Percentiles rank a stretch among this genome's conserved stretches.
These are phyloP conservation scores for Picochlorum sp. DNA, from an alignment of 139 green algal genomes.

Conservation along the genomic window DNA sequence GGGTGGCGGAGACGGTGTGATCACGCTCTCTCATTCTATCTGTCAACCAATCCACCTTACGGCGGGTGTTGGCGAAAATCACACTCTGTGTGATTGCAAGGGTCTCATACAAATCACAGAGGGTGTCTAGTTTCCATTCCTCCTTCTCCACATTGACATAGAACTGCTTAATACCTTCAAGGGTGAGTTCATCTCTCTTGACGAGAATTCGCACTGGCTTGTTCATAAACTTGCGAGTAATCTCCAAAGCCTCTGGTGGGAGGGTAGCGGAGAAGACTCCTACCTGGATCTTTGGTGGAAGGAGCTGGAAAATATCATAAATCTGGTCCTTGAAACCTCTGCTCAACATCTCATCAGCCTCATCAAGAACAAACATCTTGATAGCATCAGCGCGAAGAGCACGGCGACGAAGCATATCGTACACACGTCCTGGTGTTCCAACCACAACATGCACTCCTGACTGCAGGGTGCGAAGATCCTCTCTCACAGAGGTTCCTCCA, in stretches of 20 bases:
- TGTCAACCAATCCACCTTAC: conserved; percentile 99
- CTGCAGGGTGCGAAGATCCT: conserved; percentile 93
- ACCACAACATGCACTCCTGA: conserved; percentile 88
- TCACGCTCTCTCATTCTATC: conserved; percentile 98
- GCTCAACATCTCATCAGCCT: conserved; percentile 99
- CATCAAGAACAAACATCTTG: conserved; percentile 96
- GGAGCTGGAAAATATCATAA: conserved; percentile 99
- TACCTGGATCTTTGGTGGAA: conserved; percentile 98
- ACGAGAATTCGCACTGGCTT: conserved; percentile 99
- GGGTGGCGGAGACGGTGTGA: conserved; percentile 97
- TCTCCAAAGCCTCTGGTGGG: conserved; percentile 96
- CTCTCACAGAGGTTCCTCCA: conserved; percentile 91
- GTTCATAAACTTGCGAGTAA: conserved; percentile 99
- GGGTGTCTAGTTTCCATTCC: conserved; percentile 99
- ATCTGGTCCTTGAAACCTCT: conserved; percentile 99
- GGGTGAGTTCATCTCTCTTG: conserved; percentile 98
- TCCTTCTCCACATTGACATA: conserved; percentile 86
- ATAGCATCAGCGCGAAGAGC: conserved; percentile 82
- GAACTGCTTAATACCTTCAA: conserved; percentile 99
- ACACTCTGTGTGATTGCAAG: conserved; percentile 99
- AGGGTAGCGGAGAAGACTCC: conserved; percentile 98
- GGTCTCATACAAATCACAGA: conserved; percentile 99
- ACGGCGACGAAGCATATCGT: conserved; percentile 96
- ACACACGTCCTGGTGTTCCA: conserved; percentile 95
- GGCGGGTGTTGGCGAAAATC: conserved; percentile 99